phyloP scores from a whole-genome alignment of 2,329 filamentous ascomycete genomes.

The Hysterium pulicare region DNA sequence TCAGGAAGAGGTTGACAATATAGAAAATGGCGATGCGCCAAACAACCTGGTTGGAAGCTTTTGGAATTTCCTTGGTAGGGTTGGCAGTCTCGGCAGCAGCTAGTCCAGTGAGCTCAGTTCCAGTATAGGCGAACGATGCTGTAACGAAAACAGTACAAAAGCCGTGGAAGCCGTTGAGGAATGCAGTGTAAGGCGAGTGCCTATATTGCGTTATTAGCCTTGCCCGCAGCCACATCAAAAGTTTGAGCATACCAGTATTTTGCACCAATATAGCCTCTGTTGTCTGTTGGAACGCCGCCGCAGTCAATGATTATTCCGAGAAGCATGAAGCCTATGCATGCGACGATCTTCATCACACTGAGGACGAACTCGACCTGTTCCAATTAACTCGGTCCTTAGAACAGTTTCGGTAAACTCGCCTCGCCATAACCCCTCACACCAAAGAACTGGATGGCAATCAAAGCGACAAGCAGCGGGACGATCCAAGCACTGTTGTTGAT shows the following conservation, averaged over 20 bases:
- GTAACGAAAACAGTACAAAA: conserved; percentile 63
- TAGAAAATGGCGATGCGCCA: conserved; percentile 48
- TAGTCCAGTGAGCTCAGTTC: conserved; percentile 60
- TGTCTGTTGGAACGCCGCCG: conserved; percentile 53
- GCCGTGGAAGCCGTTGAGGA: conserved; percentile 59
- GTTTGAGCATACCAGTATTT: conserved; percentile 36
- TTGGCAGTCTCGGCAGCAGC: conserved; percentile 58
- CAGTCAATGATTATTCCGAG: conserved; percentile 56
- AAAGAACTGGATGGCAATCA: conserved; percentile 36
- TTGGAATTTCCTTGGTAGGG: conserved; percentile 48
- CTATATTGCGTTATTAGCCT: conserved; percentile 3
- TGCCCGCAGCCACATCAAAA: conserved; percentile 7
- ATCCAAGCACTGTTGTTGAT: conserved; percentile 34
- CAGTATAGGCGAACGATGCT: conserved; percentile 60
- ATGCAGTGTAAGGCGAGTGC: conserved; percentile 14
- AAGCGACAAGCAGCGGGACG: conserved; percentile 36
- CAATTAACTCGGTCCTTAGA: conserved; percentile 2
- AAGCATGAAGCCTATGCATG: conserved; percentile 60
- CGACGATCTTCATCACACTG: conserved; percentile 54
- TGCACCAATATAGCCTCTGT: conserved; percentile 33
- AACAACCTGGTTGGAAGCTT: conserved; percentile 45
- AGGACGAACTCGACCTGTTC: conserved; percentile 51
- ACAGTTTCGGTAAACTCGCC: conserved; percentile 8
- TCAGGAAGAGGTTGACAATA: conserved; percentile 41
- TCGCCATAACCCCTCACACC: conserved; percentile 42